phyloP scores from a whole-genome alignment of 176 grass and related monocot species.

The Rhipidocladum racemiflorum region DNA sequence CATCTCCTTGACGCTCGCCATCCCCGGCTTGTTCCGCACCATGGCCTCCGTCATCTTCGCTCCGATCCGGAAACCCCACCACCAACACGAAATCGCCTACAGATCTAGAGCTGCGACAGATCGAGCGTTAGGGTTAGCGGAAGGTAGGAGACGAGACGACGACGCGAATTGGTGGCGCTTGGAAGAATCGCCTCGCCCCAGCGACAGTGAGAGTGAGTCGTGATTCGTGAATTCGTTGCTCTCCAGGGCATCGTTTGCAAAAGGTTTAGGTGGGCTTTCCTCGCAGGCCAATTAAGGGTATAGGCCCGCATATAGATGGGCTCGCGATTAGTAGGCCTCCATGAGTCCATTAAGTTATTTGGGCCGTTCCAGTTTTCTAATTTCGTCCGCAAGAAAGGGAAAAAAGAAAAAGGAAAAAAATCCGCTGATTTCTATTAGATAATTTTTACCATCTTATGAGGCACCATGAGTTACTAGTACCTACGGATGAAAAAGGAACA shows the following conservation, averaged over 20 bases:
- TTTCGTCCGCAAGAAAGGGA: too few species aligned
- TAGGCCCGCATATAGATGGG: neutral
- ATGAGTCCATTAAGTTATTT: neutral
- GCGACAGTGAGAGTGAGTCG: neutral
- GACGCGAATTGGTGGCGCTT: neutral
- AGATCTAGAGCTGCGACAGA: conserved; percentile 34
- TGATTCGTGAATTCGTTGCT: neutral
- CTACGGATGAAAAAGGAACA: too few species aligned
- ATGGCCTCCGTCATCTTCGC: conserved; percentile 75
- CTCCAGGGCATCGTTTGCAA: neutral
- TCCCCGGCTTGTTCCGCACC: conserved; percentile 88
- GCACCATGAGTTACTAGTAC: too few species aligned
- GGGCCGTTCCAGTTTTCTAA: neutral
- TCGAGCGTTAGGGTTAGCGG: conserved; percentile 28
- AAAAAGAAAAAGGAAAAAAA: too few species aligned
- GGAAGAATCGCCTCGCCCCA: neutral
- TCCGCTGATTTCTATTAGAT: too few species aligned
- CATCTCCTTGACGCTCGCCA: conserved; percentile 95
- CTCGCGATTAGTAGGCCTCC: neutral
- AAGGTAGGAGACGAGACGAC: neutral
- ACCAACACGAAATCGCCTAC: neutral
- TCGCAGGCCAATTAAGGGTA: neutral
- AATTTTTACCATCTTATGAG: too few species aligned
- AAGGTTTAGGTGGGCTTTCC: neutral
- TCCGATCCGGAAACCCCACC: conserved; percentile 23